Evolutionary conservation across 768 basidiomycete genomes (phyloP), one percentile per base, ranked within the genome.

Genomic region (Jaapia argillacea): DNA sequence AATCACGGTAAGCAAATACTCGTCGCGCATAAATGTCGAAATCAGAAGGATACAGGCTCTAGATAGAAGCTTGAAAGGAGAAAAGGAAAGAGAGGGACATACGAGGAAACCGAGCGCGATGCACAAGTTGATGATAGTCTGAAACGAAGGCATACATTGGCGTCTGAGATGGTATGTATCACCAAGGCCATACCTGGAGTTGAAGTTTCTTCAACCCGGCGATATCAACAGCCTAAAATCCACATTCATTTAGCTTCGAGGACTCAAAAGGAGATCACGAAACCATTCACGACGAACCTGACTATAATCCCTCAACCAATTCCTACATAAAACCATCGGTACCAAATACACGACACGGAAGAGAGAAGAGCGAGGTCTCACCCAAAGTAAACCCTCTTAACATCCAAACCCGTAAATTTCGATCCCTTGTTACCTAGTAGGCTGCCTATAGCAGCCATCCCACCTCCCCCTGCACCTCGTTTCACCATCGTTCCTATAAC

Each of bases 51-150:
- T n/a, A n/a, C n/a, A n/a, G 24, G 27, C 20, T 10, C 20, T 16
- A 27, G 20, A 3, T 24, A 16, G 37, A n/a, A 12, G 41, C 22
- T 23, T 6, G n/a, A n/a, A n/a, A n/a, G n/a, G n/a, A n/a, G n/a
- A n/a, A 36, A n/a, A n/a, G n/a, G n/a, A n/a, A n/a, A n/a, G n/a
- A n/a, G n/a, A n/a, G n/a, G n/a, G 20, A 54, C 67, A 46, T 48
- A 84, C 87, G 63, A 93, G 62, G 65, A 97, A 97, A 5, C 93
- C 92, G 39, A 94, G 81, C 14, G 74, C 86, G 82, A 92, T 91
- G 64, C 79, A 77, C 22, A 93, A 61, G 56, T 91, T 93, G 59
- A 94, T 63, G 56, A 94, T 91, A 0, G 85, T 89, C 77, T 89
- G 58, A 3, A 41, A 40, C 41, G 13, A 48, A 45, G 16, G 14